phyloP scores from a whole-genome alignment of 192 early-diverging fungal species.

The Coemansia sp. region DNA sequence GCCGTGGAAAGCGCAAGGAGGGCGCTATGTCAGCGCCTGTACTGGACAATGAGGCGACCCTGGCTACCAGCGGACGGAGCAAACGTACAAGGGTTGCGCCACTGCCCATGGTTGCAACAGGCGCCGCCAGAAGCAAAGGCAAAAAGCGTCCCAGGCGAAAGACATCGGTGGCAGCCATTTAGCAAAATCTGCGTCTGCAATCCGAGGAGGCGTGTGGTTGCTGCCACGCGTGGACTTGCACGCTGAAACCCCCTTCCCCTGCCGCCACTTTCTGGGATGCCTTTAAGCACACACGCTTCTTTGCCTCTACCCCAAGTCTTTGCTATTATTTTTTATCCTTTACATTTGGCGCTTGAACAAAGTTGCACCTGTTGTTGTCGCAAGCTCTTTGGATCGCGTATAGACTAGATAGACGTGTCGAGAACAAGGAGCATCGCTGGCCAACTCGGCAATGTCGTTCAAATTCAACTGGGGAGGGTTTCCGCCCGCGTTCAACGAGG shows the following conservation, averaged over 20 bases:
- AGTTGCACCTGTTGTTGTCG: background rate
- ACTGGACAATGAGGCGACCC: background rate
- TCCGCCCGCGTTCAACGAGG: constrained; percentile 79
- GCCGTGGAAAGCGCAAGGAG: background rate
- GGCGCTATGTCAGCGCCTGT: background rate
- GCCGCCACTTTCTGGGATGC: background rate
- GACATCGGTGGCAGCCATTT: constrained; percentile 1
- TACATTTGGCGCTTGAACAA: background rate
- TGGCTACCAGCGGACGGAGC: background rate
- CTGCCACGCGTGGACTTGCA: background rate
- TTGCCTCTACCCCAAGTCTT: background rate
- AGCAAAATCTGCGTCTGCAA: background rate
- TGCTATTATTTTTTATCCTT: constrained; percentile 1
- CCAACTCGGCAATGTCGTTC: constrained; percentile 71
- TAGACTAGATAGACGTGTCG: background rate
- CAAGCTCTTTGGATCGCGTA: background rate
- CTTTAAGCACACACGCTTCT: background rate
- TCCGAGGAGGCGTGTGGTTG: background rate
- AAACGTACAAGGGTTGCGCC: background rate
- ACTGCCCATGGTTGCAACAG: background rate
- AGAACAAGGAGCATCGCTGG: background rate
- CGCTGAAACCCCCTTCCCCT: background rate
- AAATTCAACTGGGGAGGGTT: constrained; percentile 96
- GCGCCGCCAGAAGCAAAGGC: constrained; percentile 13
- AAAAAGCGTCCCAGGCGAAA: constrained; percentile 31